Evolutionary conservation across 768 basidiomycete genomes (phyloP).

Genomic region (Serendipita sp.): DNA sequence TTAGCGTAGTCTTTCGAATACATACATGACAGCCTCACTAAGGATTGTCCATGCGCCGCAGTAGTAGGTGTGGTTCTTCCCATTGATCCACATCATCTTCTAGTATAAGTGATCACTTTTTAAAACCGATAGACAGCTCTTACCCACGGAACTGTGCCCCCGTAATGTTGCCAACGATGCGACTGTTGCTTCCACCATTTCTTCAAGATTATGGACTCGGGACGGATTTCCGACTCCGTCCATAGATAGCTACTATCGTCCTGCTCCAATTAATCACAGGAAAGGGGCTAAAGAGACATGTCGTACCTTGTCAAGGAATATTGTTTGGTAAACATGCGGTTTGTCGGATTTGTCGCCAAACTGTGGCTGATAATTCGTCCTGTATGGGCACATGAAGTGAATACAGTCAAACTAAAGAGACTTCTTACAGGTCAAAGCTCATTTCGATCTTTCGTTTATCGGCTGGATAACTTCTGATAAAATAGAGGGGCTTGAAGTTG

Average conservation of each 20-base stretch:
- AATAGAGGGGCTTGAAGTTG: conserved; percentile 30
- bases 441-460: conserved; percentile 35
- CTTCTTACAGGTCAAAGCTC: conserved; percentile 22
- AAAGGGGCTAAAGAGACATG: background rate
- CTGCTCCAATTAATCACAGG: conserved; percentile 7
- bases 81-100: conserved; percentile 21
- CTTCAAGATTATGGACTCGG: conserved; percentile 24
- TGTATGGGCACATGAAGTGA: background rate
- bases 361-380: conserved; percentile 33
- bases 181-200: conserved; percentile 41
- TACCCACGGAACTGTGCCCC: conserved; percentile 22
- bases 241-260: conserved; percentile 25
- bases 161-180: conserved; percentile 33
- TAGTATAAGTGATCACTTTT: background rate
- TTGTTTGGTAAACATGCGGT: conserved; percentile 35
- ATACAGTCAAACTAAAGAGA: too few relatives aligned
- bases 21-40: conserved; percentile 13
- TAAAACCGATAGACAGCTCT: background rate
- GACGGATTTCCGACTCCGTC: conserved; percentile 27
- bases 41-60: conserved; percentile 25
- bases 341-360: conserved; percentile 16
- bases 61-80: conserved; percentile 22
- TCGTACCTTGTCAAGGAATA: conserved; percentile 24
- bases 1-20: too few relatives aligned
- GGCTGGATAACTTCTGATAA: conserved; percentile 27